A percentile compares a stretch with the other conserved stretches of the same genome.
Evolutionary conservation across 2,329 filamentous ascomycete genomes (phyloP).

Genomic region (Colletotrichum higginsianum): DNA sequence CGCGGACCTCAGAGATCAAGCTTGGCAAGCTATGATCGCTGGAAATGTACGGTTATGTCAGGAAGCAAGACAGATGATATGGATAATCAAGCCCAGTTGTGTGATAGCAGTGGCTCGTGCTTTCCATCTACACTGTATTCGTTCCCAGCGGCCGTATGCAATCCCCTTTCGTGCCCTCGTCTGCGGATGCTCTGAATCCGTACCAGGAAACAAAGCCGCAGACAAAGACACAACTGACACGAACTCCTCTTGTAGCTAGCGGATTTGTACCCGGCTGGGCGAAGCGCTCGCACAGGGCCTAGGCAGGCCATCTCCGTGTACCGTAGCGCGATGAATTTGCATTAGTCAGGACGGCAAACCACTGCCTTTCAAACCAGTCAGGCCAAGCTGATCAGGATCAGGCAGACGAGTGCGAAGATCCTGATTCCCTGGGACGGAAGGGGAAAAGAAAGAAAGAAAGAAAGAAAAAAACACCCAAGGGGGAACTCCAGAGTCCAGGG

Average conservation of each 20-base stretch:
- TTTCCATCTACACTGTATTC: slow-evolving; percentile 1
- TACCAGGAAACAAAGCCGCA: neutral
- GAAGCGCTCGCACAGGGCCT: slow-evolving; percentile 23
- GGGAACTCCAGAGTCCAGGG: slow-evolving; percentile 2
- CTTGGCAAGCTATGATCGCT: too few relatives aligned
- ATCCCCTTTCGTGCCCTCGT: neutral
- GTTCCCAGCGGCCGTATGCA: neutral
- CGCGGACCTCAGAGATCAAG: too few relatives aligned
- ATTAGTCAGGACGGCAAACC: slow-evolving; percentile 43
- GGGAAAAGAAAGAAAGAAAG: too few relatives aligned
- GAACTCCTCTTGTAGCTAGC: neutral
- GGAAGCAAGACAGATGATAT: neutral
- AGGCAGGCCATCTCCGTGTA: slow-evolving; percentile 30
- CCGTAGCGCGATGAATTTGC: slow-evolving; percentile 35
- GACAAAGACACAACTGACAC: slow-evolving; percentile 1
- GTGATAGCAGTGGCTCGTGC: slow-evolving; percentile 32
- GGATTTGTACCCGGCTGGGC: slow-evolving; percentile 25
- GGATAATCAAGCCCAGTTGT: slow-evolving; percentile 11
- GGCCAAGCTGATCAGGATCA: neutral
- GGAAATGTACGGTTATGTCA: neutral
- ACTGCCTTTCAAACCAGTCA: slow-evolving; percentile 23
- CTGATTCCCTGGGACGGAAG: slow-evolving; percentile 2
- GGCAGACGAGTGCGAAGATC: slow-evolving; percentile 6
- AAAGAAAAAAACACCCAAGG: neutral
- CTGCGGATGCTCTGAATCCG: neutral